Conservation (phyloP, 2,329 filamentous ascomycete genomes). For the Beauveria sp. region DNA sequence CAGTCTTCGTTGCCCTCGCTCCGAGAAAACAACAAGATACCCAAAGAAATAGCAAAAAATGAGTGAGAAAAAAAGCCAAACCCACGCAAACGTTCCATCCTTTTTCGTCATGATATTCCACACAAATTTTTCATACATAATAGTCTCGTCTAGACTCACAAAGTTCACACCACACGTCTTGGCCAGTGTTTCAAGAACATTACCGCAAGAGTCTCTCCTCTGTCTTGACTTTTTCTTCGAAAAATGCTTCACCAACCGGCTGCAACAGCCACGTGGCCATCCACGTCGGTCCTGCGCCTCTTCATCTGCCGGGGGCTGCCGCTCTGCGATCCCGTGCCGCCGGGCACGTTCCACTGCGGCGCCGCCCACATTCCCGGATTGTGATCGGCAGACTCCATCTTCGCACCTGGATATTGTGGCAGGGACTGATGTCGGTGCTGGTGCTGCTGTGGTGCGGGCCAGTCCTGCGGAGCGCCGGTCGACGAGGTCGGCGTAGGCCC, state of each 20-base stretch:
- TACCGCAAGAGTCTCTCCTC: too few species aligned
- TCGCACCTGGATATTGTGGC: conserved; percentile 12
- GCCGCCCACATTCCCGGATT: conserved; percentile 26
- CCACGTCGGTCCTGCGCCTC: conserved; percentile 27
- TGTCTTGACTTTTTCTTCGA: not conserved
- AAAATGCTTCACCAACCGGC: conserved; percentile 14
- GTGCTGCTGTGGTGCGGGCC: conserved; percentile 15
- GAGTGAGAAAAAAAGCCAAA: not conserved
- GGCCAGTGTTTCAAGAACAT: not conserved
- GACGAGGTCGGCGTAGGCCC: conserved; percentile 15
- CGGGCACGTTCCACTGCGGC: conserved; percentile 15
- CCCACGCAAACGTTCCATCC: not conserved
- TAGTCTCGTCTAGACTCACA: not conserved
- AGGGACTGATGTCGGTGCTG: not conserved
- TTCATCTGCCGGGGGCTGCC: conserved; percentile 30
- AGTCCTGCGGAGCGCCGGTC: conserved; percentile 22
- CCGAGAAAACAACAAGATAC: not conserved
- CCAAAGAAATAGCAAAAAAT: not conserved
- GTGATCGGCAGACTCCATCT: conserved; percentile 25
- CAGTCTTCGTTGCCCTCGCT: not conserved
- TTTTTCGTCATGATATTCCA: not conserved
- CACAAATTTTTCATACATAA: not conserved
- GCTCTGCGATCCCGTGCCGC: conserved; percentile 13
- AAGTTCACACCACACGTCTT: not conserved
- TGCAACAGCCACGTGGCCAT: conserved; percentile 25